These are phyloP conservation scores for Nigrospora sphaerica DNA, from an alignment of 2,329 filamentous ascomycete genomes.

Conservation along the genomic window DNA sequence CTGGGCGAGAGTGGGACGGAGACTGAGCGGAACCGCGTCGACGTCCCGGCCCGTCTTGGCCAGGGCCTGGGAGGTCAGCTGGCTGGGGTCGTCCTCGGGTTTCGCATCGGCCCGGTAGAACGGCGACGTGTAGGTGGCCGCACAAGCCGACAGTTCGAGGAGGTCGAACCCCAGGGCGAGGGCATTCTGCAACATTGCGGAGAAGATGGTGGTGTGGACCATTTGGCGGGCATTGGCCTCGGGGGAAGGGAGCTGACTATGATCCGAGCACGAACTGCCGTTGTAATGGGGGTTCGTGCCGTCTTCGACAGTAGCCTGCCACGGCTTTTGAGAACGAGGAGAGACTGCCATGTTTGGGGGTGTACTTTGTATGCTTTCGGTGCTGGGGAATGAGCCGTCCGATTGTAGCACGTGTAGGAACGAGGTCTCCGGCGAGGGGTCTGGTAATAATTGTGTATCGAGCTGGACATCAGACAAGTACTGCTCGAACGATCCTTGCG, in stretches of 20 bases:
- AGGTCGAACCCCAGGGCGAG: constrained; percentile 16
- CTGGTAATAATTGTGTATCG: too few relatives aligned
- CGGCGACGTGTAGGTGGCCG: constrained; percentile 18
- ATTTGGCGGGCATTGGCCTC: constrained; percentile 5
- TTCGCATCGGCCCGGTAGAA: constrained; percentile 19
- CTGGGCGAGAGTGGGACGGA: constrained; percentile 28
- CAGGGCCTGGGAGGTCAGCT: constrained; percentile 13
- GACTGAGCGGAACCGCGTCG: constrained; percentile 17
- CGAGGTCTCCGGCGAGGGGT: too few relatives aligned
- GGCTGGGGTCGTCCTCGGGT: constrained; percentile 8
- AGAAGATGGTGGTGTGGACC: constrained; percentile 10
- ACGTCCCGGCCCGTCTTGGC: neutral
- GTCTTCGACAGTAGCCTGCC: too few relatives aligned
- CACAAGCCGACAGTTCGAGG: constrained; percentile 11
- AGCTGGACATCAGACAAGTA: too few relatives aligned
- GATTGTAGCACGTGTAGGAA: too few relatives aligned
- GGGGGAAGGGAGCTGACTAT: neutral
- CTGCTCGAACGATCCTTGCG: too few relatives aligned
- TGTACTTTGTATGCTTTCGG: too few relatives aligned
- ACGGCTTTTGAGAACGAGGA: too few relatives aligned
- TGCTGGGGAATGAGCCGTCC: too few relatives aligned
- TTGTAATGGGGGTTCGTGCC: too few relatives aligned
- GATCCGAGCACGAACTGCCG: too few relatives aligned
- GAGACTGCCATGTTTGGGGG: too few relatives aligned
- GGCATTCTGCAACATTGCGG: constrained; percentile 17